A percentile compares a stretch with the other conserved stretches of the same genome.
Conservation (phyloP, 768 basidiomycete species). For the Collybiopsis luxurians region DNA sequence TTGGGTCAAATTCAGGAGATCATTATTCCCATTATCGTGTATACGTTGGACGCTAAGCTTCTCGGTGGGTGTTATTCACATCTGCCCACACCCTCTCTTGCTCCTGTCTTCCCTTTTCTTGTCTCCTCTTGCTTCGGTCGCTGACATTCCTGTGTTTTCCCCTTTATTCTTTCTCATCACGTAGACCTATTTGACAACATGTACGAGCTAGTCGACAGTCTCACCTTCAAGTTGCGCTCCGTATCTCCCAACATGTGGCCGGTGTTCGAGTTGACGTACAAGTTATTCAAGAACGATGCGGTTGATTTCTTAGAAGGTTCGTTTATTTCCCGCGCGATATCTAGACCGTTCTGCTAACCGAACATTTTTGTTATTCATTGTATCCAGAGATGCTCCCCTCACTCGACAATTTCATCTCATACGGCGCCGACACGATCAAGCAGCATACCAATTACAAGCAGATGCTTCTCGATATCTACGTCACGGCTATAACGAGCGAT, state of each 20-base stretch:
- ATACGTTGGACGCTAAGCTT: slow-evolving; percentile 74
- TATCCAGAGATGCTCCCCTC: slow-evolving; percentile 79
- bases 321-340: slow-evolving; percentile 14
- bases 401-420: slow-evolving; percentile 86
- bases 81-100: too few relatives aligned
- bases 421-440: slow-evolving; percentile 75
- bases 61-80: slow-evolving; percentile 49
- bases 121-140: too few relatives aligned
- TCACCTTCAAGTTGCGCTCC: slow-evolving; percentile 76
- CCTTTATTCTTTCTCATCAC: slow-evolving; percentile 1
- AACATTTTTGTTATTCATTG: not conserved
- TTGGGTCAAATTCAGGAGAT: slow-evolving; percentile 79
- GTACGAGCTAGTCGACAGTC: slow-evolving; percentile 80
- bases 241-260: slow-evolving; percentile 87
- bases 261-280: slow-evolving; percentile 80
- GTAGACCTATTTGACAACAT: slow-evolving; percentile 84
- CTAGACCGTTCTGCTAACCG: not conserved
- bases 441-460: slow-evolving; percentile 70
- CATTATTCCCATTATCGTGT: slow-evolving; percentile 72
- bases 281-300: slow-evolving; percentile 79
- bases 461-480: slow-evolving; percentile 83
- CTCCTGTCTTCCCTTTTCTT: too few relatives aligned
- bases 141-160: too few relatives aligned
- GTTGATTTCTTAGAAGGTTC: slow-evolving; percentile 84
- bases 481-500: slow-evolving; percentile 62